Base-by-base conservation (phyloP, 1,139 yeast genomes). In the Geotrichum europaeum region DNA sequence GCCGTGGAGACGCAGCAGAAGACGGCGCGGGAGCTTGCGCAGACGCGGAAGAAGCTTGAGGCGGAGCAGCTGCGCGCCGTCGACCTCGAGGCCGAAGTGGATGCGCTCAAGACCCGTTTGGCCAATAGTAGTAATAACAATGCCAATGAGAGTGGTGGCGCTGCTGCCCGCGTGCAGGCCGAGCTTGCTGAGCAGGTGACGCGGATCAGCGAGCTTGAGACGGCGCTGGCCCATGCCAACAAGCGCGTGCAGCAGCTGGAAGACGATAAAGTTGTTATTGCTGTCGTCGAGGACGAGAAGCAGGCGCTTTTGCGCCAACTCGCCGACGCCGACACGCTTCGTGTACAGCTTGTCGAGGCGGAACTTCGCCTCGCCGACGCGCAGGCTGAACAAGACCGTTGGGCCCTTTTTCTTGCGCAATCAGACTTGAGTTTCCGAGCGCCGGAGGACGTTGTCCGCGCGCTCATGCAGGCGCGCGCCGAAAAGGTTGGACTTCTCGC, bases 101-200 rank as follows among this genome's bases (percentile, higher is more conserved):
- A 56, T 47, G 67, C 70, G 56, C 66, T 73, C 54, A 72, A 73
- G 68, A 73, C 70, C 65, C 73, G 76, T 62, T 61, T 76, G n/a
- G 47, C 20, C n/a, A n/a, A 40, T 7, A 4, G 6, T 7, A 40
- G 47, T 15, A 40, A 5, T n/a, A 40, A n/a, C 22, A 40, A 9
- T 7, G 47, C 20, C 18, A 40, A 7, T n/a, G 47, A 40, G 9
- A n/a, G 7, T 18, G n/a, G 10, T 3, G 22, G 20, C 47, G 22
- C 47, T 40, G 47, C n/a, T 15, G 22, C 47, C 20, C 20, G 47
- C 10, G 47, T 40, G 10, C 47, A 40, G 66, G 76, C 77, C 51
- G 84, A 86, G 66, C 78, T 88, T 45, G 77, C 82, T 43, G 85
- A 78, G 60, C 82, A 87, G 62, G 76, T 84, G 59, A 77, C 80